These are phyloP conservation scores for Mycena maculata DNA, from an alignment of 768 basidiomycete genomes.

Conservation along the genomic window DNA sequence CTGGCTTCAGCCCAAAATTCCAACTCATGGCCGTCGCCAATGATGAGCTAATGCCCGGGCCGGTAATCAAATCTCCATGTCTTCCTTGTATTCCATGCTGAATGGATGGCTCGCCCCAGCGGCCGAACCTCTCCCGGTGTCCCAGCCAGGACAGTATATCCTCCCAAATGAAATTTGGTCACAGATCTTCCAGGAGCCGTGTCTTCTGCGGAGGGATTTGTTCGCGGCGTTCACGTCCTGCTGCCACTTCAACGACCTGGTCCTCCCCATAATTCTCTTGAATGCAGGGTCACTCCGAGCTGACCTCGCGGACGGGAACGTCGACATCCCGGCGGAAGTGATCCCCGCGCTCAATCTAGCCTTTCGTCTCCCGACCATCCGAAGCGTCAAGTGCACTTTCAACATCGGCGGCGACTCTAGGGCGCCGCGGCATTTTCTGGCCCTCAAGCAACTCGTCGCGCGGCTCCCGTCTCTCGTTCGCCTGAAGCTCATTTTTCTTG, in stretches of 20 bases:
- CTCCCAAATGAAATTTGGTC: slow-evolving; percentile 30
- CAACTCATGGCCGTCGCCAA: slow-evolving; percentile 21
- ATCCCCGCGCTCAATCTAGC: slow-evolving; percentile 18
- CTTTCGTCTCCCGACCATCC: slow-evolving; percentile 6
- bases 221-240: slow-evolving; percentile 17
- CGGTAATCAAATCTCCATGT: neutral
- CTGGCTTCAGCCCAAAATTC: slow-evolving; percentile 35
- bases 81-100: neutral
- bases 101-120: slow-evolving; percentile 22
- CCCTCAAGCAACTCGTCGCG: slow-evolving; percentile 2
- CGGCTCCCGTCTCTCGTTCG: neutral
- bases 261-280: slow-evolving; percentile 20
- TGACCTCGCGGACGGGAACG: neutral
- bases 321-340: slow-evolving; percentile 15
- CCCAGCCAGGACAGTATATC: neutral
- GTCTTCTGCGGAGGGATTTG: slow-evolving; percentile 11
- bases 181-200: slow-evolving; percentile 20
- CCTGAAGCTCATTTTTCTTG: slow-evolving; percentile 22
- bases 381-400: slow-evolving; percentile 15
- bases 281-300: neutral
- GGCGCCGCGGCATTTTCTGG: slow-evolving; percentile 15
- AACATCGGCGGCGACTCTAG: slow-evolving; percentile 16
- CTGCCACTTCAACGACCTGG: slow-evolving; percentile 26
- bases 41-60: neutral
- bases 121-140: neutral